phyloP scores from a whole-genome alignment of 176 grass and related monocot species.

The Puccinellia tenuiflora region DNA sequence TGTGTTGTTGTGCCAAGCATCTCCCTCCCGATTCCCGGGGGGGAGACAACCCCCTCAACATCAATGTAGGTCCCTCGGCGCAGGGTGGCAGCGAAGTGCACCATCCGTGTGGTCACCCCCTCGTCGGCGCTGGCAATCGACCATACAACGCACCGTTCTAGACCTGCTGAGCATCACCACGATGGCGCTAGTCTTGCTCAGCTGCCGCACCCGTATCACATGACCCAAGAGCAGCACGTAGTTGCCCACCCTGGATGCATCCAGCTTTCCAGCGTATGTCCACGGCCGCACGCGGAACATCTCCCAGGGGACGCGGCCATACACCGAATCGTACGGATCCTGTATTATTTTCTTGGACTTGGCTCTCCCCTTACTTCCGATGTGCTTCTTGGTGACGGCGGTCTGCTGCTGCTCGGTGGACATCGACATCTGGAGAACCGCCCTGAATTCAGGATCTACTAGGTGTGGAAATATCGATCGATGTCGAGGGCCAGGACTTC shows the following conservation, averaged over 20 bases:
- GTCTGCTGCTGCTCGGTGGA: not conserved
- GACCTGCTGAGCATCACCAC: not conserved
- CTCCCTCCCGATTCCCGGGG: not conserved
- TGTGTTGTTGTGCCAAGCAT: not conserved
- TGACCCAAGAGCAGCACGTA: not conserved
- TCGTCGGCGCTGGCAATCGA: not conserved
- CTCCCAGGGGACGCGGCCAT: not conserved
- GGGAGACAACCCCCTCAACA: not conserved
- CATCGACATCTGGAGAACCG: not conserved
- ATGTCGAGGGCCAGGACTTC: not conserved
- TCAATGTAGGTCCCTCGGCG: not conserved
- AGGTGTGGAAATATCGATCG: not conserved
- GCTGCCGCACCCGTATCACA: not conserved
- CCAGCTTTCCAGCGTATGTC: not conserved
- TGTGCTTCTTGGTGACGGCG: not conserved
- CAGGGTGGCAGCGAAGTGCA: constrained; percentile 4
- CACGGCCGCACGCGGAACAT: not conserved
- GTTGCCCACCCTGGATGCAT: not conserved
- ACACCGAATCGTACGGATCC: not conserved
- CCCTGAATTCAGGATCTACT: not conserved
- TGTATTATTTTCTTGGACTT: not conserved
- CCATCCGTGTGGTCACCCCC: constrained; percentile 4
- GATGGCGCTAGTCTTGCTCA: not conserved
- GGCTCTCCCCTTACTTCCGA: not conserved
- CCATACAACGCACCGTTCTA: not conserved